Base-by-base conservation (phyloP, 805 yeast species). In the Candida tibetensis region DNA sequence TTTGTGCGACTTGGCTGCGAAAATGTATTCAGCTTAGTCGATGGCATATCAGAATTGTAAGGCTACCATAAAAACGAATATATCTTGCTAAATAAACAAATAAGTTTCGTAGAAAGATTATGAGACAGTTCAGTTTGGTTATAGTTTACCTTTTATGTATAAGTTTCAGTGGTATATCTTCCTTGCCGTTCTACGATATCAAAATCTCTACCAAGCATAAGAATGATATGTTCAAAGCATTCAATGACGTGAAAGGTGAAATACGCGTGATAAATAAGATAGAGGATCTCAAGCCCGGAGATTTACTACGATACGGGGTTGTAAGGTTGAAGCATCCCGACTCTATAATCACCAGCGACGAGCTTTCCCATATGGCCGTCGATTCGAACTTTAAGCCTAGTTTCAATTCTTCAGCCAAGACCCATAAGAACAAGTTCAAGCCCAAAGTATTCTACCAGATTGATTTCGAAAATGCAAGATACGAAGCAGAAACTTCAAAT, bases 211-310 rank as follows among this genome's bases (percentile, higher is more conserved):
- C 79, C 35, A 75, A 79, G 5, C 79, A 21, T 7, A 7, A 88
- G 46, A 63, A 70, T 16, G 77, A 75, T 18, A 72, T 89, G 46
- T 53, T 72, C 42, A 64, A 71, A 32, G 77, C 88, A 29, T 87
- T 88, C 53, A 62, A 71, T 26, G 62, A 72, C 1, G 64, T 88
- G 42, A 13, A 16, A 3, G 23, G 21, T 9, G 25, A 26, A n/a
- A 27, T 43, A 18, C 17, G 9, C 9, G 15, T 26, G 14, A 31
- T 43, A 4, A 18, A 30, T 9, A 28, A 12, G 9, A n/a, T 31
- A 5, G 27, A 18, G 9, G 41, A 43, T 16, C 10, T 43, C 19
- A 23, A 12, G 2, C 69, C 71, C 17, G 72, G 70, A 30, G 78
- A 72, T 47, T 54, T 74, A 44, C 56, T 60, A 7, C 60, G 58